These are phyloP conservation scores for Moesziomyces antarcticus DNA, from an alignment of 1,284 basidiomycete species.

Conservation along the genomic window DNA sequence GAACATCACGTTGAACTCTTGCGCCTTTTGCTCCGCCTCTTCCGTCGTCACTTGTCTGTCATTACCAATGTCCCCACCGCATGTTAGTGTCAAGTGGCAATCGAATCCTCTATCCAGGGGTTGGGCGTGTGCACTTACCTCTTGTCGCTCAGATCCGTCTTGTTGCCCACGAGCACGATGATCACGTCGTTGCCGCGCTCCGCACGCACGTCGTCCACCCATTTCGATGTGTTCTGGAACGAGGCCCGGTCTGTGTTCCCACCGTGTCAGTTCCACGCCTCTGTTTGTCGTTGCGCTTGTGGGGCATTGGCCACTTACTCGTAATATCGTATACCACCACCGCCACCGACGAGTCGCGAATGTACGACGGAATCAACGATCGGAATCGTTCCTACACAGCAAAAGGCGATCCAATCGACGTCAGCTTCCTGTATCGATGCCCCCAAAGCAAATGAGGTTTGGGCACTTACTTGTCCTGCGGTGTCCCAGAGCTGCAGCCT, in stretches of 20 bases:
- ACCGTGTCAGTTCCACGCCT: not conserved
- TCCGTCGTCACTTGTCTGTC: slow-evolving; percentile 93
- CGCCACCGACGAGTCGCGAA: slow-evolving; percentile 96
- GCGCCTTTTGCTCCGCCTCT: slow-evolving; percentile 92
- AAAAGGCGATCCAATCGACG: not conserved
- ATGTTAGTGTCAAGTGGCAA: slow-evolving; percentile 8
- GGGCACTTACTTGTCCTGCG: slow-evolving; percentile 83
- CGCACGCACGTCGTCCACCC: slow-evolving; percentile 99
- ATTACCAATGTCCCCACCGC: not conserved
- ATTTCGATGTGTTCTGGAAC: slow-evolving; percentile 96
- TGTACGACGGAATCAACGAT: slow-evolving; percentile 97
- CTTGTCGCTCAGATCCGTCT: slow-evolving; percentile 79
- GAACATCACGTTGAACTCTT: slow-evolving; percentile 94
- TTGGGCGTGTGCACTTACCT: slow-evolving; percentile 30
- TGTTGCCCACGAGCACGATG: slow-evolving; percentile 98
- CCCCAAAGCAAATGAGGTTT: not conserved
- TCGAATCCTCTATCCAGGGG: not conserved
- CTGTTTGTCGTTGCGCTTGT: not conserved
- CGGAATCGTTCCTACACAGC: slow-evolving; percentile 87
- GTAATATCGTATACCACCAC: slow-evolving; percentile 99
- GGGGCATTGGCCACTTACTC: slow-evolving; percentile 74
- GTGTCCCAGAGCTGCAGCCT: slow-evolving; percentile 96
- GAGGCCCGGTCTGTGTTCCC: slow-evolving; percentile 80
- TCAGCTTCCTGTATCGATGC: not conserved
- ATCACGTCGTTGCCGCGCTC: slow-evolving; percentile 98